A percentile compares a stretch with the other conserved stretches of the same genome.
Conservation (phyloP, 768 basidiomycete genomes). For the Serendipita sp. region DNA sequence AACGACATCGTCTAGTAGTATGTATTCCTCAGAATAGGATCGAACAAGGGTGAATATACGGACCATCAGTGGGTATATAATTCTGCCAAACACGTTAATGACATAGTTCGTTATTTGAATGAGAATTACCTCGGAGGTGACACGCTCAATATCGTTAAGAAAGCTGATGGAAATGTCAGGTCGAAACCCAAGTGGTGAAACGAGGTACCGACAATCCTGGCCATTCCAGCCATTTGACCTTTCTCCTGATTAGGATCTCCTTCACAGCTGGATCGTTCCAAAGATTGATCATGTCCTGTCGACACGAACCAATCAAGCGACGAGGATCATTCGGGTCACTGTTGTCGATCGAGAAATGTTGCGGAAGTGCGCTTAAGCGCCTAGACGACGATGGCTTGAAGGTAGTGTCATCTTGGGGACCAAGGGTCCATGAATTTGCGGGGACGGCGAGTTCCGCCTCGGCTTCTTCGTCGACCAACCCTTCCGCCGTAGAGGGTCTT, state of each 20-base stretch:
- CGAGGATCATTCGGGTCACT: neutral
- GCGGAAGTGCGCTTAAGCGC: neutral
- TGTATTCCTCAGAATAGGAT: neutral
- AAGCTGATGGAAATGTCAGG: constrained; percentile 22
- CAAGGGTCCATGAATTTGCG: neutral
- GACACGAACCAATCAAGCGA: constrained; percentile 21
- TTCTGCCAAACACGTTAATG: neutral
- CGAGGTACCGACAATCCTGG: constrained; percentile 39
- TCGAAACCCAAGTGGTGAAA: neutral
- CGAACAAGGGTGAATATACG: neutral
- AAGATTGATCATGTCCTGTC: constrained; percentile 33
- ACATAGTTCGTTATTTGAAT: neutral
- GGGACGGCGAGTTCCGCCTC: neutral
- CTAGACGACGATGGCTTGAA: neutral
- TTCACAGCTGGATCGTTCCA: constrained; percentile 37
- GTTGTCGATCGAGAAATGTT: neutral
- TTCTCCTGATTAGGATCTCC: constrained; percentile 25
- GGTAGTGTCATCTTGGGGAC: neutral
- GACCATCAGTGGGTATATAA: neutral
- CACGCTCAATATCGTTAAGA: constrained; percentile 34
- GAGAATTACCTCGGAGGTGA: constrained; percentile 20
- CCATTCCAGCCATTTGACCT: constrained; percentile 37
- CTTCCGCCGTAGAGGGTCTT: neutral
- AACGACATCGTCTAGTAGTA: constrained; percentile 31
- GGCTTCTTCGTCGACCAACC: constrained; percentile 1